Base-by-base conservation (phyloP, 1,284 basidiomycete species). In the Xerocomus amazonicus region DNA sequence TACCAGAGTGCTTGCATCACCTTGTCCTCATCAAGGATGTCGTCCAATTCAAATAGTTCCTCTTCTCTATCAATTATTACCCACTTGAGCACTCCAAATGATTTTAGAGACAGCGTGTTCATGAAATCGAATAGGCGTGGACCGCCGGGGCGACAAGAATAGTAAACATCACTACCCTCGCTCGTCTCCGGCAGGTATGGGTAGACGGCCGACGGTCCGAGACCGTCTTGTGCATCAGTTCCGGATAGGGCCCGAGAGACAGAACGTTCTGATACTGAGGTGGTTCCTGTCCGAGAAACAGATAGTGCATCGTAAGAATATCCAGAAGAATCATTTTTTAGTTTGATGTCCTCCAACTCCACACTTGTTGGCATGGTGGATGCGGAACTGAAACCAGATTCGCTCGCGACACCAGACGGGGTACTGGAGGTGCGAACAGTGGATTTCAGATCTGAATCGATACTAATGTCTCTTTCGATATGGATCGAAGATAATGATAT, bases 1-100 rank as follows among this genome's bases (percentile, higher is more conserved):
- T 72, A 77, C 87, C 87, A 89, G 8, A 90, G 66, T 2, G 85
- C 84, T 50, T 81, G 77, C 72, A 90, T 83, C 5, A 87, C 80
- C 61, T 89, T 90, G 53, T 84, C 79, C 52, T 88, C 84, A 53
- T 87, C 85, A 27, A 73, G 70, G 6, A 87, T 67, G 57, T 85
- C 80, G 53, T 84, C 81, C 37, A 76, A 67, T 52, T 87, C 83
- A 52, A 80, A 87, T 0, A 89, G 72, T 55, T 87, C 84, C 47
- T 87, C 87, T 58, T 89, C 86, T 35, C 77, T 69, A 49, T 87
- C 85, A 3, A 84, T 45, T 13, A 90, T 73, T 29, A 74, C 69
- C 85, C 86, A 88, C 1, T 75, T 72, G 45, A 86, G 71, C 1
- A 84, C 65, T 2, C 87, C 87, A 53, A 77, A 89, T 3, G 66